Conservation (phyloP, 1,284 basidiomycete genomes). For the Cerioporus squamosus region DNA sequence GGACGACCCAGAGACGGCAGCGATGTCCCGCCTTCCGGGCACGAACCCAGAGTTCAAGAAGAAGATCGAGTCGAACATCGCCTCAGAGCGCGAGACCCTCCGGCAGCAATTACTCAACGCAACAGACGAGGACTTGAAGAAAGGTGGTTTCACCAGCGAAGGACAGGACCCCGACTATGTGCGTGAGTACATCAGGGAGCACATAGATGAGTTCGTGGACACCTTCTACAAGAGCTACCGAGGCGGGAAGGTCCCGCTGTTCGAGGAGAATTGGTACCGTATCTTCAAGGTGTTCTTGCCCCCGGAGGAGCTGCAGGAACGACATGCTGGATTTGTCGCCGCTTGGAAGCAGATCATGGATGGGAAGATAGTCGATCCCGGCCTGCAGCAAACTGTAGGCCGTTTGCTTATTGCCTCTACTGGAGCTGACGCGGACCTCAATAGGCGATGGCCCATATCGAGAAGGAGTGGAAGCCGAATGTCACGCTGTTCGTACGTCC, state of each 20-base stretch:
- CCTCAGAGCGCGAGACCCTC: conserved; percentile 3
- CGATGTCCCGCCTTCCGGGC: neutral
- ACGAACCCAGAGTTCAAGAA: neutral
- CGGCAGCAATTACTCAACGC: neutral
- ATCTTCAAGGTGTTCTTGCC: conserved; percentile 10
- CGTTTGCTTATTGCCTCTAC: too few relatives aligned
- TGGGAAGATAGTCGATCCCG: neutral
- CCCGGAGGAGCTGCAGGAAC: conserved; percentile 2
- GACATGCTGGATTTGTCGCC: conserved; percentile 5
- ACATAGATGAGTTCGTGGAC: conserved; percentile 5
- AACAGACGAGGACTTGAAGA: neutral
- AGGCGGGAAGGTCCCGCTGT: neutral
- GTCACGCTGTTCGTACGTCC: conserved; percentile 9
- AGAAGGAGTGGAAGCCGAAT: conserved; percentile 11
- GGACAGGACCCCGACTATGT: neutral
- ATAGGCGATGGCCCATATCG: conserved; percentile 2
- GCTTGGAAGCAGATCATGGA: neutral
- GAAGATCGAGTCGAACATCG: neutral
- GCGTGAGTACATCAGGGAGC: neutral
- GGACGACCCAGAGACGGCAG: neutral
- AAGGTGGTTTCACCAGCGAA: neutral
- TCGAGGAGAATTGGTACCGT: conserved; percentile 13
- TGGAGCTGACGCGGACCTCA: neutral
- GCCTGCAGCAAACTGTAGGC: neutral
- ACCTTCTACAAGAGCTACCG: neutral